Conservation (phyloP, 1,139 yeast species). For the Suhomyces wounanorum region DNA sequence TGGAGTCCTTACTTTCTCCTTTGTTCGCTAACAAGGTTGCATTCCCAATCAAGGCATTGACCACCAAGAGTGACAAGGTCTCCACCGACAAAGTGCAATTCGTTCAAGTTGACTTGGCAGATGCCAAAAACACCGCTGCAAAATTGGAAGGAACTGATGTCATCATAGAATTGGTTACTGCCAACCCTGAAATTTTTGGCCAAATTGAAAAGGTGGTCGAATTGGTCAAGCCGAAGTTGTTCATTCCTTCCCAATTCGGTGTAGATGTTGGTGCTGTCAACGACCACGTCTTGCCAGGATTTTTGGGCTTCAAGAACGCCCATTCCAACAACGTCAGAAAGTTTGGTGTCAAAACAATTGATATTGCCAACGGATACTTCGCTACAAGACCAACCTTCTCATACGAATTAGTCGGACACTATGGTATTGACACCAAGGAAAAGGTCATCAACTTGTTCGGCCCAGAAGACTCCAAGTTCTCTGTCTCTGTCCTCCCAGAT, state of each 20-base stretch:
- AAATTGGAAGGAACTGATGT: constrained; percentile 53
- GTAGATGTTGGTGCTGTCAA: constrained; percentile 33
- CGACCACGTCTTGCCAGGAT: constrained; percentile 30
- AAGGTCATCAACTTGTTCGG: constrained; percentile 45
- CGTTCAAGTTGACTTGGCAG: constrained; percentile 31
- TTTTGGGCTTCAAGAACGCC: constrained; percentile 37
- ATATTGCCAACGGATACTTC: constrained; percentile 48
- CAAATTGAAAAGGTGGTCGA: constrained; percentile 36
- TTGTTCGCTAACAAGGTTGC: constrained; percentile 44
- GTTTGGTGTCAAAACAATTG: constrained; percentile 54
- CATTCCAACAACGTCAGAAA: constrained; percentile 31
- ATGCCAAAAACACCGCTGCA: constrained; percentile 27
- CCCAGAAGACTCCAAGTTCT: constrained; percentile 36
- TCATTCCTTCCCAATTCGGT: constrained; percentile 68
- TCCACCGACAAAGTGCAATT: constrained; percentile 45
- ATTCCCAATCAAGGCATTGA: constrained; percentile 53
- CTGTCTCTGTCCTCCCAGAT: constrained; percentile 43
- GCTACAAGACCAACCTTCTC: constrained; percentile 41
- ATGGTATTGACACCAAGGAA: constrained; percentile 39
- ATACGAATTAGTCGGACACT: constrained; percentile 34
- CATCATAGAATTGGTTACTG: constrained; percentile 46
- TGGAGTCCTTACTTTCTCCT: constrained; percentile 48
- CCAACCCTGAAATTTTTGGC: constrained; percentile 26
- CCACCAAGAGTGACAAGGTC: constrained; percentile 38
- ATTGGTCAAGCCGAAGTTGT: constrained; percentile 50